Conservation (phyloP, 805 yeast genomes). For the Ogataea nonfermentans region DNA sequence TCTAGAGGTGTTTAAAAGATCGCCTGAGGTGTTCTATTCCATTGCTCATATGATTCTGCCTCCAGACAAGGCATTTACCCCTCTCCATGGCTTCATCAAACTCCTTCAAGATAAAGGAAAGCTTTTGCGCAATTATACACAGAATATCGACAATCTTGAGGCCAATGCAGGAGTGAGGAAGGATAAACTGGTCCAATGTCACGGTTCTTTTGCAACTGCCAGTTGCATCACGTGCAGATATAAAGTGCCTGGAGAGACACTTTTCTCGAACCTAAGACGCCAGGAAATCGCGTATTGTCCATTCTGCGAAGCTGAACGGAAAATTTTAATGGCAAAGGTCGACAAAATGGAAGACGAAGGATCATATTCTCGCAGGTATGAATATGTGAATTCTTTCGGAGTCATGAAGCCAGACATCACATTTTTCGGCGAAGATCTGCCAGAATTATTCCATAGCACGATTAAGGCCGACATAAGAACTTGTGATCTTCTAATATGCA, state of each 20-base stretch:
- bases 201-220: slow-evolving; percentile 89
- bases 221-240: slow-evolving; percentile 76
- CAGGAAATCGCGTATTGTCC: slow-evolving; percentile 73
- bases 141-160: slow-evolving; percentile 86
- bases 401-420: slow-evolving; percentile 92
- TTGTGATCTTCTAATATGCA: slow-evolving; percentile 79
- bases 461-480: slow-evolving; percentile 57
- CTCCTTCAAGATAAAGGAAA: slow-evolving; percentile 73
- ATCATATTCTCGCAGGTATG: slow-evolving; percentile 27
- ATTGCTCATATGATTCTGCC: slow-evolving; percentile 85
- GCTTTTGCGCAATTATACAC: slow-evolving; percentile 81
- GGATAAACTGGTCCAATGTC: slow-evolving; percentile 80
- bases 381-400: slow-evolving; percentile 55
- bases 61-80: slow-evolving; percentile 62
- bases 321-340: slow-evolving; percentile 24
- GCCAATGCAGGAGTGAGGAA: slow-evolving; percentile 69
- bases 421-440: slow-evolving; percentile 84
- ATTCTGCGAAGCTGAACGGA: slow-evolving; percentile 50
- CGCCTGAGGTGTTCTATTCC: slow-evolving; percentile 80
- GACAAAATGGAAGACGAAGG: slow-evolving; percentile 35
- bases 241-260: slow-evolving; percentile 60
- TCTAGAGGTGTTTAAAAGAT: slow-evolving; percentile 62
- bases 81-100: slow-evolving; percentile 78
- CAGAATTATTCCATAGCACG: slow-evolving; percentile 60
- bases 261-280: slow-evolving; percentile 57